phyloP scores from a whole-genome alignment of 805 yeast species.

The Saturnispora bothae region DNA sequence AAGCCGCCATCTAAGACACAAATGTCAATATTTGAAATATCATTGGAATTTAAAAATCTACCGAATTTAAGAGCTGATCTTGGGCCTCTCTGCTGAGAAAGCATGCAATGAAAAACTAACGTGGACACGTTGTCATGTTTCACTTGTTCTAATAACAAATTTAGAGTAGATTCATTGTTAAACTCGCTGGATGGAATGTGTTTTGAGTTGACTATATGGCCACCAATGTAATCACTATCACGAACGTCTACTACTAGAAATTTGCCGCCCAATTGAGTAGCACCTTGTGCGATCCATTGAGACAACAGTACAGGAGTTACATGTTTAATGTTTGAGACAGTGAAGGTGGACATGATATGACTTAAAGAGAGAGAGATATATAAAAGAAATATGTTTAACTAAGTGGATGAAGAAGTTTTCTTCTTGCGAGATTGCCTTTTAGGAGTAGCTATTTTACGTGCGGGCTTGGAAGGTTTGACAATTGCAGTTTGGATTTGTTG shows the following conservation, averaged over 20 bases:
- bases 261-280: slow-evolving; percentile 29
- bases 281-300: slow-evolving; percentile 36
- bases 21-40: slow-evolving; percentile 22
- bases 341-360: slow-evolving; percentile 3
- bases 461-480: not conserved
- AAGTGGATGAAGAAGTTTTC: not conserved
- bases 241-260: slow-evolving; percentile 73
- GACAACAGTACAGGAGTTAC: slow-evolving; percentile 38
- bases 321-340: slow-evolving; percentile 36
- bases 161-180: slow-evolving; percentile 20
- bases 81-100: slow-evolving; percentile 90
- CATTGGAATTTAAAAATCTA: slow-evolving; percentile 28
- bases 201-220: slow-evolving; percentile 49
- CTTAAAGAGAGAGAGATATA: not conserved
- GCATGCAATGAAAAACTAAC: slow-evolving; percentile 83
- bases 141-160: slow-evolving; percentile 26
- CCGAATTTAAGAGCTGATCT: slow-evolving; percentile 60
- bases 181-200: slow-evolving; percentile 47
- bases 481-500: not conserved
- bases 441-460: no score
- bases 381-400: no score
- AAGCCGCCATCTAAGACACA: slow-evolving; percentile 82
- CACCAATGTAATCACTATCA: slow-evolving; percentile 72
- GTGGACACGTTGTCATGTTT: slow-evolving; percentile 29
- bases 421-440: no score